These are phyloP conservation scores for Petasospora fabianii DNA, from an alignment of 1,139 yeast genomes.

Conservation along the genomic window DNA sequence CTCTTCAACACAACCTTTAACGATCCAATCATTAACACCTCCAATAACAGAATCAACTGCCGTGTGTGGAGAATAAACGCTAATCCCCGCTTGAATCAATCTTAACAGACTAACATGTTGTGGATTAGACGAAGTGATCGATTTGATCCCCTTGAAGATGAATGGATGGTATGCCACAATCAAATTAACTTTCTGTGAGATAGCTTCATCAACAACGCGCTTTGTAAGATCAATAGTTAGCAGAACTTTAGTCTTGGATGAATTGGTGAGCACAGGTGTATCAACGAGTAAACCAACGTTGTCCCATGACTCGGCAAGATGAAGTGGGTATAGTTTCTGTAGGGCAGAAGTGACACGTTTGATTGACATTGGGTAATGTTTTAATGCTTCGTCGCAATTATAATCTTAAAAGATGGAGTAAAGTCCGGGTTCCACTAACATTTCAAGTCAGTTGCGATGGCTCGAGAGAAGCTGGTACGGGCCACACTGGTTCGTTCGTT, in stretches of 20 bases:
- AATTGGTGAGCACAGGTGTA: slow-evolving; percentile 24
- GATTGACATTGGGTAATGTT: slow-evolving; percentile 31
- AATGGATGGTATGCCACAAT: slow-evolving; percentile 93
- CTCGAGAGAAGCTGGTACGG: too few species aligned
- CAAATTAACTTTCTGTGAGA: slow-evolving; percentile 44
- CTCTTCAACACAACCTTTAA: slow-evolving; percentile 45
- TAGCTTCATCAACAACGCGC: slow-evolving; percentile 82
- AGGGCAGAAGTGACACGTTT: slow-evolving; percentile 49
- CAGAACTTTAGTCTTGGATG: slow-evolving; percentile 42
- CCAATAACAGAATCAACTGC: slow-evolving; percentile 89
- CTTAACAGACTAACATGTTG: slow-evolving; percentile 77
- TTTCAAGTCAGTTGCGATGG: too few species aligned
- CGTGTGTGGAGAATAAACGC: slow-evolving; percentile 94
- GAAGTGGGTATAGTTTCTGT: slow-evolving; percentile 67
- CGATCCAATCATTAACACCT: slow-evolving; percentile 93
- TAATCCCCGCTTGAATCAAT: slow-evolving; percentile 69
- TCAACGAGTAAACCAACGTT: slow-evolving; percentile 50
- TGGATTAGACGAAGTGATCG: slow-evolving; percentile 63
- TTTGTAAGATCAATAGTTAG: slow-evolving; percentile 84
- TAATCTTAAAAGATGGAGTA: too few species aligned
- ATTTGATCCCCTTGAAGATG: slow-evolving; percentile 83
- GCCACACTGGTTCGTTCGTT: too few species aligned
- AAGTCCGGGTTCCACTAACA: too few species aligned
- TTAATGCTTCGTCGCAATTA: too few species aligned
- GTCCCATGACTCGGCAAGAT: slow-evolving; percentile 91